Evolutionary conservation across 352 stramenopile species (phyloP).

Genomic region (Phytopythium aichiense): DNA sequence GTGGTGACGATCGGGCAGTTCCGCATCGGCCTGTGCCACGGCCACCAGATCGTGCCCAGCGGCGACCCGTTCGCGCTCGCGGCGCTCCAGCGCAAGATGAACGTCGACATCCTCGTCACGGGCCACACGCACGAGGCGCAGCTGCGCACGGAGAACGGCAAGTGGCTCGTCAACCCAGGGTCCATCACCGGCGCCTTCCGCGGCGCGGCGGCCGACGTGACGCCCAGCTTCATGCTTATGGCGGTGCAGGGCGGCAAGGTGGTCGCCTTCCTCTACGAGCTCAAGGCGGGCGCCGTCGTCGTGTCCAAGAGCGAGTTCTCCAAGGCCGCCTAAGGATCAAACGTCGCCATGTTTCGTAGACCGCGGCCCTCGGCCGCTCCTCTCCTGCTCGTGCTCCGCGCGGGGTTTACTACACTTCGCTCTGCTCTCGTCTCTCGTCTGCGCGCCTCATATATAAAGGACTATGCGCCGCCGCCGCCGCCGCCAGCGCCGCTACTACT

Average conservation of each 20-base stretch:
- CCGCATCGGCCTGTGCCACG: slow-evolving; percentile 96
- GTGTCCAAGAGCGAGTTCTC: slow-evolving; percentile 89
- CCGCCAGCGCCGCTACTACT: slow-evolving; percentile 10
- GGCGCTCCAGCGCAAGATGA: slow-evolving; percentile 91
- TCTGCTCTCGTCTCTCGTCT: slow-evolving; percentile 7
- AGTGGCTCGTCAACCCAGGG: slow-evolving; percentile 97
- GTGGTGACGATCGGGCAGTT: slow-evolving; percentile 96
- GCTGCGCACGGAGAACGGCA: slow-evolving; percentile 91
- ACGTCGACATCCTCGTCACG: slow-evolving; percentile 97
- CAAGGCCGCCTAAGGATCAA: slow-evolving; percentile 27
- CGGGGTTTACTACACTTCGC: slow-evolving; percentile 17
- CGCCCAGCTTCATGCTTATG: slow-evolving; percentile 97
- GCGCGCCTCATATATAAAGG: background rate
- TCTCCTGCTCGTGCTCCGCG: background rate
- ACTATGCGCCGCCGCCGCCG: background rate
- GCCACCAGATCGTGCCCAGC: slow-evolving; percentile 95
- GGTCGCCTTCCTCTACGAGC: slow-evolving; percentile 97
- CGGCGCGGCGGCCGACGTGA: slow-evolving; percentile 63
- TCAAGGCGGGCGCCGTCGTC: slow-evolving; percentile 76
- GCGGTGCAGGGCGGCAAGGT: slow-evolving; percentile 96
- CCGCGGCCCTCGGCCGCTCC: background rate
- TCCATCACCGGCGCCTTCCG: slow-evolving; percentile 97
- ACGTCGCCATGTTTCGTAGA: slow-evolving; percentile 9
- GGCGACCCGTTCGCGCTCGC: slow-evolving; percentile 85
- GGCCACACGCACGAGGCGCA: slow-evolving; percentile 93